Conservation (phyloP, 768 basidiomycete species). For the Boletellus ananas region DNA sequence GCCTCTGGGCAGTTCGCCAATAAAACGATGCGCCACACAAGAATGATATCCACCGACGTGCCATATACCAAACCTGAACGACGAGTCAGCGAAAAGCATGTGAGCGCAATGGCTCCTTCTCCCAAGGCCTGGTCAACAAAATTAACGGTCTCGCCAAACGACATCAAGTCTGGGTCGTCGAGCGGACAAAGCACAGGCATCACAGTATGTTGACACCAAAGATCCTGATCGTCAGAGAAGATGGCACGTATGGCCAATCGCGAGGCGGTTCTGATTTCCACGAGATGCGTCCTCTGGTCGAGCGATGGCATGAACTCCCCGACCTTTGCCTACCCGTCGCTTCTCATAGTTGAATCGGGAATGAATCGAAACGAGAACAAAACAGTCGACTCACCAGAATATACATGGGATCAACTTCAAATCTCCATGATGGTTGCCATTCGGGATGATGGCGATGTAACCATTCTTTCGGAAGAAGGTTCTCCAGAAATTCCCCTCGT, state of each 20-base stretch:
- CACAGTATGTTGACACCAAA: constrained; percentile 18
- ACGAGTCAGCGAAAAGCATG: neutral
- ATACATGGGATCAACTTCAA: neutral
- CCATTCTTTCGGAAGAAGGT: constrained; percentile 18
- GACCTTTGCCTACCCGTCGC: too few relatives aligned
- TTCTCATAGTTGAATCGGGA: too few relatives aligned
- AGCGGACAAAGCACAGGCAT: constrained; percentile 26
- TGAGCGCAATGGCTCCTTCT: too few relatives aligned
- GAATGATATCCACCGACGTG: neutral
- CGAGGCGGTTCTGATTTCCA: constrained; percentile 21
- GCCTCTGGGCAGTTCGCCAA: constrained; percentile 16
- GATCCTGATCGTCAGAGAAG: constrained; percentile 10
- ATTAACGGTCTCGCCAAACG: too few relatives aligned
- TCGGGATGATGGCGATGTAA: constrained; percentile 20
- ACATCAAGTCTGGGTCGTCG: too few relatives aligned
- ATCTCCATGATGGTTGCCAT: constrained; percentile 32
- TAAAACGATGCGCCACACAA: constrained; percentile 33
- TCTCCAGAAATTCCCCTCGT: constrained; percentile 13
- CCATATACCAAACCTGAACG: too few relatives aligned
- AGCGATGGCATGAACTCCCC: too few relatives aligned
- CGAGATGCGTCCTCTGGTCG: neutral
- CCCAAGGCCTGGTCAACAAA: too few relatives aligned
- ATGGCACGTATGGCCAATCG: constrained; percentile 10
- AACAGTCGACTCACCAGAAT: constrained; percentile 1
- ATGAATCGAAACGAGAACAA: neutral